Evolutionary conservation across 805 yeast genomes (phyloP), one percentile per base, ranked within the genome.

Genomic region (Ogataea corticis): DNA sequence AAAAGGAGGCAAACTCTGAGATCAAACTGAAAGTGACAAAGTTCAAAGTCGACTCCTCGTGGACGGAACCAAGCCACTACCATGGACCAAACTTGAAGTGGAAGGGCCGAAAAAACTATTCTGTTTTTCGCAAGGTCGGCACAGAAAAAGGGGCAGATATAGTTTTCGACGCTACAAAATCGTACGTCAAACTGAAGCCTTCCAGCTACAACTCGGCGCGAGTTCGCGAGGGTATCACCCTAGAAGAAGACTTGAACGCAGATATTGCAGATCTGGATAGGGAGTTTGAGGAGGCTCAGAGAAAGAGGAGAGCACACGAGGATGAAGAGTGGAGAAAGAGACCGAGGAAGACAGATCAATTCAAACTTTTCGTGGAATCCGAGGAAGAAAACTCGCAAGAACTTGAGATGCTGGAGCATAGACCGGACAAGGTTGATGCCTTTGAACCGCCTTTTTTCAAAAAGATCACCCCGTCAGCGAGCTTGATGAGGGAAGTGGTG

Each of bases 81-180:
- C n/a, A 35, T 6, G 55, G 55, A 1, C 25, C 34, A 2, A 44
- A 46, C 25, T 42, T 44, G 12, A 43, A 43, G 11, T 52, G 58
- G 57, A 25, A 10, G 3, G 50, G 49, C 12, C 41, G 52, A 19
- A 46, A 42, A 12, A 46, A 55, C 21, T 52, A 47, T 38, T 50
- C 56, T 12, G 42, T 33, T 4, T 55, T 55, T 38, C 46, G 46
- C n/a, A 50, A 47, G 35, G 43, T 42, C 13, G 21, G 29, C 6
- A 41, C 42, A 16, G 30, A 31, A 14, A 45, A 33, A 5, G 34
- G 36, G 12, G 23, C 35, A 15, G 54, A 50, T 37, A 51, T 54
- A 10, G 41, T 51, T n/a, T 51, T 51, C 30, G 56, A 54, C 38
- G 58, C 58, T 4, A 54, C 54, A 7, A 34, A 47, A 11, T 44